These are phyloP conservation scores for Taiozyma sp. DNA, from an alignment of 1,139 yeast genomes.

Conservation along the genomic window DNA sequence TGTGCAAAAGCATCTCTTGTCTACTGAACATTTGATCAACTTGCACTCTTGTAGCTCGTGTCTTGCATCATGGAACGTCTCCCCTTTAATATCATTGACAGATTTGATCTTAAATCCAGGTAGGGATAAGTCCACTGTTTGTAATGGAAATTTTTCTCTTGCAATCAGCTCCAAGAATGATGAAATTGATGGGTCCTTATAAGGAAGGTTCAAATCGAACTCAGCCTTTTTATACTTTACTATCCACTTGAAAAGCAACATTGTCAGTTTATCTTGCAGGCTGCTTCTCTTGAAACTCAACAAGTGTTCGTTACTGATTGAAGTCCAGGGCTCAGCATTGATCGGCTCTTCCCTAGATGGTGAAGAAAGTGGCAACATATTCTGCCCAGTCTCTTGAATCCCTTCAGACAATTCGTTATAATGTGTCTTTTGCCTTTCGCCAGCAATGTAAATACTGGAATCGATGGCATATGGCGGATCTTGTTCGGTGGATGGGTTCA, in stretches of 20 bases:
- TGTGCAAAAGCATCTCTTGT: conserved; percentile 6
- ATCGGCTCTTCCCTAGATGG: background rate
- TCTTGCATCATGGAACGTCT: conserved; percentile 31
- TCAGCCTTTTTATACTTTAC: conserved; percentile 21
- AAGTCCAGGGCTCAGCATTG: background rate
- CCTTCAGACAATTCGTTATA: background rate
- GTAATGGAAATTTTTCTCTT: conserved; percentile 17
- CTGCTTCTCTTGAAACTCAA: conserved; percentile 3
- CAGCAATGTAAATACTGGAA: conserved; percentile 9
- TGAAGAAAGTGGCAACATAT: background rate
- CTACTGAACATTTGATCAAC: conserved; percentile 14
- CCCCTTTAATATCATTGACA: conserved; percentile 11
- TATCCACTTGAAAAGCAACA: conserved; percentile 27
- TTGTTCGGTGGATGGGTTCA: conserved; percentile 4
- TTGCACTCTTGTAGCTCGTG: conserved; percentile 24
- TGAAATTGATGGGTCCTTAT: conserved; percentile 24
- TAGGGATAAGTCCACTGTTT: conserved; percentile 11
- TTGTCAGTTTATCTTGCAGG: conserved; percentile 3
- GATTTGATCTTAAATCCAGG: conserved; percentile 16
- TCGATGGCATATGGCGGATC: conserved; percentile 7
- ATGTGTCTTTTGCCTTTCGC: background rate
- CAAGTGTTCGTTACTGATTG: conserved; percentile 3
- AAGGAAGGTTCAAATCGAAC: conserved; percentile 28
- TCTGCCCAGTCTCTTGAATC: background rate
- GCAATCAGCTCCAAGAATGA: conserved; percentile 26